phyloP scores from a whole-genome alignment of 2,329 filamentous ascomycete genomes.

The Fusarium sp. region DNA sequence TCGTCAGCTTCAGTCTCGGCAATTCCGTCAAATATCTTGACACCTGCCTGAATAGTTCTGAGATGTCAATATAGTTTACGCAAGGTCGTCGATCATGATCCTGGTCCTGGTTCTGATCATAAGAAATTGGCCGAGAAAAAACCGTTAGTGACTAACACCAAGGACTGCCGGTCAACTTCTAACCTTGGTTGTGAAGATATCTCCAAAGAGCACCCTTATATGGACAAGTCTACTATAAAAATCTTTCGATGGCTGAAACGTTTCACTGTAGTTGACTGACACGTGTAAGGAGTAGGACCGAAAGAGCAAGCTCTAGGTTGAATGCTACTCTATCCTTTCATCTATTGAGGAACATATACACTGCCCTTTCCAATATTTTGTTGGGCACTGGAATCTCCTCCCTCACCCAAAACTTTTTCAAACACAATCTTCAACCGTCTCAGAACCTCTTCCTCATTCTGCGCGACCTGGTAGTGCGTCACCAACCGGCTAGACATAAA shows the following conservation, averaged over 20 bases:
- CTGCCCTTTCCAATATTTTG: constrained; percentile 38
- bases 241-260: not conserved
- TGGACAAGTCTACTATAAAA: not conserved
- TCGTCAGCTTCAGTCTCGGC: not conserved
- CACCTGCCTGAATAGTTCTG: constrained; percentile 13
- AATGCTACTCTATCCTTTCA: not conserved
- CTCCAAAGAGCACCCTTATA: not conserved
- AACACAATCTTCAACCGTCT: constrained; percentile 65
- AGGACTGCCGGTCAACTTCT: not conserved
- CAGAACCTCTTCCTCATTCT: constrained; percentile 67
- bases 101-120: constrained; percentile 20
- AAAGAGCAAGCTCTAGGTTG: not conserved
- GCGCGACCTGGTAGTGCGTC: constrained; percentile 68
- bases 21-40: constrained; percentile 2
- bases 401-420: constrained; percentile 42
- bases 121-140: not conserved
- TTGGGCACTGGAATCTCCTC: constrained; percentile 2
- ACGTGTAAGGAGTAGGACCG: not conserved
- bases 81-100: constrained; percentile 8
- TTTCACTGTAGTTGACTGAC: not conserved
- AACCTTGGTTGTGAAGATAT: not conserved
- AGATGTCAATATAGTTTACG: not conserved
- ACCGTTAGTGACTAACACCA: not conserved
- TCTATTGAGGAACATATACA: constrained; percentile 38
- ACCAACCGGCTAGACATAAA: constrained; percentile 54